Conservation (phyloP, 1,284 basidiomycete species). For the Leccinum fallax region DNA sequence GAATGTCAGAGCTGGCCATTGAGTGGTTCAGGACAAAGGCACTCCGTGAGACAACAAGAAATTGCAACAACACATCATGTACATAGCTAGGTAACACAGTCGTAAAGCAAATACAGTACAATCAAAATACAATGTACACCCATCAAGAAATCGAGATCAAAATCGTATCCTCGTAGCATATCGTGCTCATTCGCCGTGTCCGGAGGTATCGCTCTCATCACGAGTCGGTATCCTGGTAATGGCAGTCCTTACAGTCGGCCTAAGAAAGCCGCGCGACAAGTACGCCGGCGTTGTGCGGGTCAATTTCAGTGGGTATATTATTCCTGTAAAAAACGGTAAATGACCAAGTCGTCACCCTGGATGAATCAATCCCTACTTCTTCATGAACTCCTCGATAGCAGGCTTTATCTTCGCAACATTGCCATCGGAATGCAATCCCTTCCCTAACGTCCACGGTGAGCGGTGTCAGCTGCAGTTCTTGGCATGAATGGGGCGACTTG, state of each 20-base stretch:
- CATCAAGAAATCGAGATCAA: neutral
- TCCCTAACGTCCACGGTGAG: constrained; percentile 43
- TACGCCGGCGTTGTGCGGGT: constrained; percentile 85
- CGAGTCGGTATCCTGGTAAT: neutral
- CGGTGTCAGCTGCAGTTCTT: neutral
- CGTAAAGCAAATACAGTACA: neutral
- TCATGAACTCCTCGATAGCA: constrained; percentile 88
- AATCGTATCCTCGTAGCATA: neutral
- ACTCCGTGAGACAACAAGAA: neutral
- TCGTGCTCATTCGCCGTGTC: neutral
- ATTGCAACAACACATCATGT: neutral
- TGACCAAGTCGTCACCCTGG: neutral
- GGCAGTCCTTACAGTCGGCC: neutral
- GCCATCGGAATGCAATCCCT: constrained; percentile 85
- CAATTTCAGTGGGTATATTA: constrained; percentile 51
- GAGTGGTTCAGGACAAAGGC: neutral
- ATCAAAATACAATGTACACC: neutral
- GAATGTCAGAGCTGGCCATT: constrained; percentile 12
- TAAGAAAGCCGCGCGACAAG: constrained; percentile 75
- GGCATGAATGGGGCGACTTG: constrained; percentile 36
- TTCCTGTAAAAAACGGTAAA: constrained; percentile 17
- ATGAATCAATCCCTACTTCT: constrained; percentile 52
- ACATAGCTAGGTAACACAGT: neutral
- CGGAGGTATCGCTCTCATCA: neutral
- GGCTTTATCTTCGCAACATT: constrained; percentile 91